phyloP scores from a whole-genome alignment of 73 alveolate species.

The Tetrahymena borealis region DNA sequence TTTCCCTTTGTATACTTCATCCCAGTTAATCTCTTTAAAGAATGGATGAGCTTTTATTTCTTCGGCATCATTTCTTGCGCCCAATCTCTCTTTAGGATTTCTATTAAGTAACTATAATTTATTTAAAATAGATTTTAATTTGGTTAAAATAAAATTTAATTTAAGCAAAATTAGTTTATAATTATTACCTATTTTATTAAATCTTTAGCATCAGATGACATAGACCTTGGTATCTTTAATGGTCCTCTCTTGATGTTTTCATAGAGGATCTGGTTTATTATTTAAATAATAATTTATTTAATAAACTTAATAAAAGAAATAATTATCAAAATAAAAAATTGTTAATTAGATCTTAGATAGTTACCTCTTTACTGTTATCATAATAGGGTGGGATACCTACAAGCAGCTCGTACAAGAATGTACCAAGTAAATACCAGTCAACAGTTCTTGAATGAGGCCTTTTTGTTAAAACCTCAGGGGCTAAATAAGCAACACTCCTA shows the following conservation, averaged over 20 bases:
- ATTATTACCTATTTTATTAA: constrained; percentile 39
- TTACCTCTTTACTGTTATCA: constrained; percentile 75
- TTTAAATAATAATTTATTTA: too few relatives aligned
- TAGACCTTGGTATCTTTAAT: constrained; percentile 50
- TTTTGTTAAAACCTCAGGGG: constrained; percentile 78
- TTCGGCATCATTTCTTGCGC: constrained; percentile 63
- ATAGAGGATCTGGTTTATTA: constrained; percentile 30
- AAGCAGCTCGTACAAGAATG: constrained; percentile 85
- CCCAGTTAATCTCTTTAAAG: constrained; percentile 72
- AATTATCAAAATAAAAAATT: too few relatives aligned
- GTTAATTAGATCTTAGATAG: too few relatives aligned
- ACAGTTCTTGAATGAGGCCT: constrained; percentile 82
- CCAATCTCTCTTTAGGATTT: constrained; percentile 87
- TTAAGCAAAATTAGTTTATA: too few relatives aligned
- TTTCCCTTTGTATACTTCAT: constrained; percentile 21
- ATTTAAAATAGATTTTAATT: not conserved
- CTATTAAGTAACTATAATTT: constrained; percentile 52
- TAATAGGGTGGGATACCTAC: constrained; percentile 95
- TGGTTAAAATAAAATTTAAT: not conserved
- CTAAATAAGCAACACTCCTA: constrained; percentile 61
- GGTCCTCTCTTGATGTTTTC: constrained; percentile 59
- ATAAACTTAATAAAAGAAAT: too few relatives aligned
- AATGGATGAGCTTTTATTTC: constrained; percentile 69
- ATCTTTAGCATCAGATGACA: constrained; percentile 58
- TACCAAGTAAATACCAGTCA: constrained; percentile 95